These are phyloP conservation scores for Pythium angustatum DNA, from an alignment of 352 stramenopile species.

Conservation along the genomic window DNA sequence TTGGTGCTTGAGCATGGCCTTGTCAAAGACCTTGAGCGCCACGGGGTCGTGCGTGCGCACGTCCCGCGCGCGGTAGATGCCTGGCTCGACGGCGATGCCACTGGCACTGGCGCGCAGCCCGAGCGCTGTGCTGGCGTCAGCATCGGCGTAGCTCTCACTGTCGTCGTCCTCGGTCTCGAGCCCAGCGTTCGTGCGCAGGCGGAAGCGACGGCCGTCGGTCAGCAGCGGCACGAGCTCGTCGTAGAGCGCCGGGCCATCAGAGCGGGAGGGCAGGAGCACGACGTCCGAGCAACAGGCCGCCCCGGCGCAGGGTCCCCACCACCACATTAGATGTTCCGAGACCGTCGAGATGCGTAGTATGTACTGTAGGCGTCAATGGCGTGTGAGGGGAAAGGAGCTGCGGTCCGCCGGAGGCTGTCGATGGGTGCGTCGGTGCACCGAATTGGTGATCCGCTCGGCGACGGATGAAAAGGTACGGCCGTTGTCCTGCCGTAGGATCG, in stretches of 20 bases:
- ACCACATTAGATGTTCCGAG: slow-evolving; percentile 66
- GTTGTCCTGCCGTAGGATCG: no score
- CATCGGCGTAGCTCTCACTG: not conserved
- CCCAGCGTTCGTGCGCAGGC: not conserved
- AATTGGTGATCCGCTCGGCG: no score
- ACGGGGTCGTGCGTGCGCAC: slow-evolving; percentile 64
- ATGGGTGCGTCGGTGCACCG: no score
- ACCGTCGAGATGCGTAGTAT: not conserved
- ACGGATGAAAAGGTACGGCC: no score
- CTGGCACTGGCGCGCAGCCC: slow-evolving; percentile 1
- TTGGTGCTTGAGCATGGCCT: slow-evolving; percentile 43
- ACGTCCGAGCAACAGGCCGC: slow-evolving; percentile 52
- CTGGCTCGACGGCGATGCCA: slow-evolving; percentile 27
- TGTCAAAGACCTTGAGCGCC: slow-evolving; percentile 70
- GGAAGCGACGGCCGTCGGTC: slow-evolving; percentile 20
- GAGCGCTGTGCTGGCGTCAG: not conserved
- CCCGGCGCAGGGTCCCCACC: slow-evolving; percentile 59
- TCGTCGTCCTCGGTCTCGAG: slow-evolving; percentile 6
- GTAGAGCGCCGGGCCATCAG: slow-evolving; percentile 37
- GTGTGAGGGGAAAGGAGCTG: no score
- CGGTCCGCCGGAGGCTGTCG: no score
- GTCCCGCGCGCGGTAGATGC: slow-evolving; percentile 65
- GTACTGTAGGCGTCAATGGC: no score
- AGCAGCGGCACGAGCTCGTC: slow-evolving; percentile 50
- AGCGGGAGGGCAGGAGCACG: slow-evolving; percentile 17